phyloP scores from a whole-genome alignment of 140 eudicot genomes.

The Erigeron philadelphicus region DNA sequence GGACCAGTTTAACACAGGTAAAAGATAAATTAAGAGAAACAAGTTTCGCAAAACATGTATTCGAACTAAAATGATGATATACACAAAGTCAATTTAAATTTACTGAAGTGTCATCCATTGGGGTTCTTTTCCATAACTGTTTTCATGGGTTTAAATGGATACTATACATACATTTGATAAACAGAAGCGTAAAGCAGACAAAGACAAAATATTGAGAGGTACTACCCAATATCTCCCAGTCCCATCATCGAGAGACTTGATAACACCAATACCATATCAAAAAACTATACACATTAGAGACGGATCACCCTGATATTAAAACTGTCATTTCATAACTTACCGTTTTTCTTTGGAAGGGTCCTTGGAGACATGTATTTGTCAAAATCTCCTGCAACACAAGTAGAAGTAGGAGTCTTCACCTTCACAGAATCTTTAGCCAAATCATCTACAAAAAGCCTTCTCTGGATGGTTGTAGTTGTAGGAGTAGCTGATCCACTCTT shows the following conservation, averaged over 20 bases:
- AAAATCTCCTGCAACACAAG: neutral
- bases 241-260: neutral
- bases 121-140: neutral
- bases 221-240: neutral
- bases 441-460: conserved; percentile 31
- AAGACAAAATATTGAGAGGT: neutral
- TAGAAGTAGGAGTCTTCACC: conserved; percentile 29
- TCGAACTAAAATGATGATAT: neutral
- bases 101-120: neutral
- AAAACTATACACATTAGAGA: neutral
- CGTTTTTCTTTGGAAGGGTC: neutral
- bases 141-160: neutral
- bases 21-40: neutral
- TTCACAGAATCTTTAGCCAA: conserved; percentile 37
- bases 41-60: neutral
- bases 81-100: neutral
- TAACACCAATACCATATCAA: neutral
- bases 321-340: neutral
- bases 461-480: neutral
- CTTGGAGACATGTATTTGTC: neutral
- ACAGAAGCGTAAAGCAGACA: neutral
- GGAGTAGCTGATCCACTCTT: conserved; percentile 19
- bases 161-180: neutral
- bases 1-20: neutral
- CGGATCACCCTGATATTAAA: neutral